Evolutionary conservation across 176 grass and related monocot genomes (phyloP).

Genomic region (Phoenix roebelenii): DNA sequence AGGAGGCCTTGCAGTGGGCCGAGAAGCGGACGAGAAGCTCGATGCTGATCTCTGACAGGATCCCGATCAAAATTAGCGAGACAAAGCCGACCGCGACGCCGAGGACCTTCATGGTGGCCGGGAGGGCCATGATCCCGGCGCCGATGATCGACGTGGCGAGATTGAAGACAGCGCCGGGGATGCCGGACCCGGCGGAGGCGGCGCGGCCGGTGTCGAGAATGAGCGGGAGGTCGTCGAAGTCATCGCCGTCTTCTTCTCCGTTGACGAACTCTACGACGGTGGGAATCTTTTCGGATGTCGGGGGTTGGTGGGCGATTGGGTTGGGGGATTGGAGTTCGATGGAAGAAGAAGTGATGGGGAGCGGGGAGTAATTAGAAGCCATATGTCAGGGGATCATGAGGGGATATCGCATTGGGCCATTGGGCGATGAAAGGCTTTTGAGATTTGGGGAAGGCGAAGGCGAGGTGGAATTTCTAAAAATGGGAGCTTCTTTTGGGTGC

Average conservation of each 20-base stretch:
- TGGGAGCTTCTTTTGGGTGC: no score
- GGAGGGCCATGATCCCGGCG: constrained; percentile 94
- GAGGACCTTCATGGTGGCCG: constrained; percentile 97
- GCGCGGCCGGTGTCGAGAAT: constrained; percentile 37
- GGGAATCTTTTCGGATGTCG: constrained; percentile 24
- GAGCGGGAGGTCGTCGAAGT: constrained; percentile 68
- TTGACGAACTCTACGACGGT: constrained; percentile 44
- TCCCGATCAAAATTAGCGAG: constrained; percentile 69
- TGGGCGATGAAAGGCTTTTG: no score
- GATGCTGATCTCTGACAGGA: constrained; percentile 86
- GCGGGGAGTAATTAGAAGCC: constrained; percentile 55
- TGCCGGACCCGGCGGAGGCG: constrained; percentile 34
- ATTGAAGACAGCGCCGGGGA: constrained; percentile 78
- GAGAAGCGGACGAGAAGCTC: constrained; percentile 87
- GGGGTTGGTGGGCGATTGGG: constrained; percentile 7
- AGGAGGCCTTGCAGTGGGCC: constrained; percentile 48
- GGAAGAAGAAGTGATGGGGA: constrained; percentile 44
- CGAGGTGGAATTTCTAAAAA: no score
- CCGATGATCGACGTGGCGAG: constrained; percentile 94
- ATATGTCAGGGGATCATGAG: constrained; percentile 18
- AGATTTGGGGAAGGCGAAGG: no score
- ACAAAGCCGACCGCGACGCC: constrained; percentile 60
- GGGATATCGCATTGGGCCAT: not conserved
- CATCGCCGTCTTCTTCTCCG: constrained; percentile 21
- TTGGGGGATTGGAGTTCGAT: constrained; percentile 57